Base-by-base conservation (phyloP, 2,329 filamentous ascomycete genomes). In the Aspergillus carbonarius region DNA sequence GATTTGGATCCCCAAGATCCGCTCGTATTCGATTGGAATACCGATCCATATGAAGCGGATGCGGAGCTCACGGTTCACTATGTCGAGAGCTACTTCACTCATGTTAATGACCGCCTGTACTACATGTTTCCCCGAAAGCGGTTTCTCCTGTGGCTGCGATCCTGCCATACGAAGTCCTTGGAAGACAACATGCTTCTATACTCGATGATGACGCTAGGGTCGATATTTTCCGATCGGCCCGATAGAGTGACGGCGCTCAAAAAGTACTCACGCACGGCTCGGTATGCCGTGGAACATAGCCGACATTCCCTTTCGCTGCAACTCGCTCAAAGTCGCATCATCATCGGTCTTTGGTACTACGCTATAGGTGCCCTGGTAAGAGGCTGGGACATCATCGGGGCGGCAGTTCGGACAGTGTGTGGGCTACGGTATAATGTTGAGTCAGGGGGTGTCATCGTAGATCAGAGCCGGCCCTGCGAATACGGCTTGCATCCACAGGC, bases 271-370 rank as follows among this genome's bases (percentile, higher is more conserved):
- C 74, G 78, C 37, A 82, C 88, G 51, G 85, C 86, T 4, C 78
- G 83, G 49, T 84, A 84, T 66, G 86, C 85, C 2, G 78, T 82
- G 44, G 78, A 82, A 42, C 77, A 78, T 54, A 78, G 78, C 32
- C 78, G 81, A 59, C 81, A 83, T 18, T 76, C 70, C 7, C 81
- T 85, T 59, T 84, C 78, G 57, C 72, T 92, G 50, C 86, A 90
- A 63, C 76, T 91, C 46, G 85, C 87, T 12, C 89, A 91, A 69
- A 83, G 83, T 48, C 82, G 86, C 55, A 76, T 91, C n/a, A 78
- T 91, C 15, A 79, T 92, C 39, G 82, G 85, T 18, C 74, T 90
- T 6, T 90, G 88, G 73, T 85, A 87, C 63, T 85, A 88, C 60
- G 83, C 87, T 1, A 81, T 82, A 20, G 84, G 84, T 13, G 83